These are phyloP conservation scores for Rubia tinctorum DNA, from an alignment of 305 asterid species.

Conservation along the genomic window DNA sequence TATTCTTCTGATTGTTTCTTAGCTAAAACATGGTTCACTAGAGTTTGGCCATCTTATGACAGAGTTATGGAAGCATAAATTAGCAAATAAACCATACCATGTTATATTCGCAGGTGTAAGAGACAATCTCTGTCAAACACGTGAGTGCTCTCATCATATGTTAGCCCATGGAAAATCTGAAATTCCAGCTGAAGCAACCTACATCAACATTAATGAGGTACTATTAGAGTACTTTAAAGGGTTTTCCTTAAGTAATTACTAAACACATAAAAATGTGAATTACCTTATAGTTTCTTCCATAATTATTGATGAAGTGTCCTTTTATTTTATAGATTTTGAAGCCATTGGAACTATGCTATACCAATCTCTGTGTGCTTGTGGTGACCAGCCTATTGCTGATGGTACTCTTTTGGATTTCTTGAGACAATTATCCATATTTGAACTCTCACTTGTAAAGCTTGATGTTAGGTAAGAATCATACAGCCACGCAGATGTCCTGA, in stretches of 20 bases:
- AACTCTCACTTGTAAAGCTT: constrained; percentile 46
- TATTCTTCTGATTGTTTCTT: background rate
- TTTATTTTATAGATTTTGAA: constrained; percentile 40
- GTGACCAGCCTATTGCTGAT: constrained; percentile 49
- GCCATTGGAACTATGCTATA: constrained; percentile 54
- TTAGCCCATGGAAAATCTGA: constrained; percentile 82
- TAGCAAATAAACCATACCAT: constrained; percentile 85
- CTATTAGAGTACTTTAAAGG: background rate
- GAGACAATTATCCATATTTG: constrained; percentile 54
- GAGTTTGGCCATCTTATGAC: constrained; percentile 13
- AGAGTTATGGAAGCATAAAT: constrained; percentile 94
- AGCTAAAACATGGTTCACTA: background rate
- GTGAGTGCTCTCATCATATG: constrained; percentile 91
- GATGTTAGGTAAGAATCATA: constrained; percentile 58
- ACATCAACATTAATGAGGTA: constrained; percentile 62
- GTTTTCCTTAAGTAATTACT: too few relatives aligned
- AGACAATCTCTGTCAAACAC: constrained; percentile 84
- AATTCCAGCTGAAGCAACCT: constrained; percentile 77
- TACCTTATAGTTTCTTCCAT: background rate
- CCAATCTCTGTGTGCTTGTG: constrained; percentile 51
- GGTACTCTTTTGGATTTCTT: constrained; percentile 56
- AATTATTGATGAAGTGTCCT: constrained; percentile 1
- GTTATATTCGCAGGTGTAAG: constrained; percentile 90
- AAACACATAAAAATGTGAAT: too few relatives aligned
- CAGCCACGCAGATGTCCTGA: constrained; percentile 48